A percentile compares a stretch with the other conserved stretches of the same genome.
phyloP scores from a whole-genome alignment of 2,329 filamentous ascomycete genomes.

The Stemphylium lycopersici region DNA sequence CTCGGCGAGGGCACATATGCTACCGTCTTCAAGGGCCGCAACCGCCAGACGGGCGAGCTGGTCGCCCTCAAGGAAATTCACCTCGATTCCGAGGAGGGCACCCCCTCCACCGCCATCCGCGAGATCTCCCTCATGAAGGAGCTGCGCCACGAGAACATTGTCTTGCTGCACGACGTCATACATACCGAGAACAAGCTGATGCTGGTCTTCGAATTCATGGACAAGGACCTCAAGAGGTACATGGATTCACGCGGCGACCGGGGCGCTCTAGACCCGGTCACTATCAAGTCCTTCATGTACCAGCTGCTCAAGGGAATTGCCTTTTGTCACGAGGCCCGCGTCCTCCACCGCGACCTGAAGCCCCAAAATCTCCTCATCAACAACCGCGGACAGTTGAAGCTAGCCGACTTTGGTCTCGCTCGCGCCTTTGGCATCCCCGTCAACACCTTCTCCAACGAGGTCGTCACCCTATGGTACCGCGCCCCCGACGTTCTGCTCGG shows the following conservation, averaged over 20 bases:
- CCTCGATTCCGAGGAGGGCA: slow-evolving; percentile 97
- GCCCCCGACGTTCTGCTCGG: slow-evolving; percentile 94
- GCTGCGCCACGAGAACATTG: slow-evolving; percentile 98
- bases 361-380: slow-evolving; percentile 97
- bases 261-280: slow-evolving; percentile 83
- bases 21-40: slow-evolving; percentile 97
- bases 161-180: slow-evolving; percentile 96
- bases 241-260: slow-evolving; percentile 94
- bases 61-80: slow-evolving; percentile 99
- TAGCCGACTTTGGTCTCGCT: slow-evolving; percentile 93
- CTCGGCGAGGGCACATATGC: slow-evolving; percentile 98
- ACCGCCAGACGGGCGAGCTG: slow-evolving; percentile 93
- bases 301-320: slow-evolving; percentile 94
- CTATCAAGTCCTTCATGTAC: slow-evolving; percentile 99
- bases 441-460: slow-evolving; percentile 97
- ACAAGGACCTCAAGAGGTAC: slow-evolving; percentile 96
- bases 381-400: slow-evolving; percentile 84
- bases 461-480: slow-evolving; percentile 97
- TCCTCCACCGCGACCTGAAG: slow-evolving; percentile 93
- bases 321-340: slow-evolving; percentile 96
- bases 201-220: slow-evolving; percentile 99
- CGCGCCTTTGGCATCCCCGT: slow-evolving; percentile 96
- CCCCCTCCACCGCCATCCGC: slow-evolving; percentile 93
- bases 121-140: slow-evolving; percentile 99
- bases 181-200: slow-evolving; percentile 99